Base-by-base conservation (phyloP, 306 rosid genomes). In the Hippophae gyantsensis region DNA sequence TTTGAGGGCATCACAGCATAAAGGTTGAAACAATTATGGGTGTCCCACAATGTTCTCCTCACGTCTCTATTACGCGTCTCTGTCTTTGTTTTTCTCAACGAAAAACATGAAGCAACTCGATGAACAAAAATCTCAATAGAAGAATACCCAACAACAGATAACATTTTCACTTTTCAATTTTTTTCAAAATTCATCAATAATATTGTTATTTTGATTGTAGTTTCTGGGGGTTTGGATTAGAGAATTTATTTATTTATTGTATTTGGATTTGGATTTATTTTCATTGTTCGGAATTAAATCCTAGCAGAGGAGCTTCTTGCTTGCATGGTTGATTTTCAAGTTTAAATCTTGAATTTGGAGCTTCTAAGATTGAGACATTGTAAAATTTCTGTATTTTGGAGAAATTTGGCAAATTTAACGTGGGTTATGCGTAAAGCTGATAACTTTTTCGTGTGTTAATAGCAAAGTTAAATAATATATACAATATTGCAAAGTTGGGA, bases 31-130 rank as follows among this genome's bases (percentile, higher is more conserved):
- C 50, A 57, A 74, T 59, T 26, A 46, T 46, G 71, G 80, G 75
- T 58, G 75, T 72, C 79, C 80, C 77, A 55, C 77, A 56, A 62
- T 67, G 69, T 75, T 77, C 78, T 71, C 84, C 81, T 50, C 82
- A 76, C 77, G 70, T 73, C 78, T 66, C 69, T 56, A 58, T 64
- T 64, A 57, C 62, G 54, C 56, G 32, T 69, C 48, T 57, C 59
- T 32, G 38, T 32, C 38, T 32, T 32, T 32, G 38, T 32, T 32
- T 32, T 67, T 58, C 55, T 74, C 73, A 52, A 76, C 72, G 56
- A 60, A 72, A 65, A 61, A 55, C 62, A 63, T 57, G 68, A 67
- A 80, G 51, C 75, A 54, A 54, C 66, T 50, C 45, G 43, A 69
- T 71, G 62, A 71, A 68, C 76, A 58, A 65, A 53, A 52, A 50